Conservation (phyloP, 108 stramenopile genomes). For the Pseudonitzschia multistriata region DNA sequence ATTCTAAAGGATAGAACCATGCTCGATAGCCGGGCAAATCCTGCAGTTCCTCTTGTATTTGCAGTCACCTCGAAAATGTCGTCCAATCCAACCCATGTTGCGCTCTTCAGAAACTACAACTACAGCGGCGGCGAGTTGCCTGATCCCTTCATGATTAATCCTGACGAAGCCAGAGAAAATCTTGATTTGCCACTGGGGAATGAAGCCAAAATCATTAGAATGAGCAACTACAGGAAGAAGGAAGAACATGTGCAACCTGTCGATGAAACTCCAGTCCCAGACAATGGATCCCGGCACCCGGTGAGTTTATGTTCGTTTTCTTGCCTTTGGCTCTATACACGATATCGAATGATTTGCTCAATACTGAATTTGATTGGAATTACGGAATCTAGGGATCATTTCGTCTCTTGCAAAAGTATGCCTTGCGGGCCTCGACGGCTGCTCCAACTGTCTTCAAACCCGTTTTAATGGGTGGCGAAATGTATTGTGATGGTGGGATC, state of each 20-base stretch:
- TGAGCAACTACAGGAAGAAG: slow-evolving; percentile 18
- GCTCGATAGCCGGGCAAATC: slow-evolving; percentile 81
- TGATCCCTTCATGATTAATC: slow-evolving; percentile 71
- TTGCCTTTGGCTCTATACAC: not conserved
- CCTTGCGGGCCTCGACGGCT: slow-evolving; percentile 80
- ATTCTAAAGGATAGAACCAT: slow-evolving; percentile 69
- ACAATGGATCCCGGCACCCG: slow-evolving; percentile 66
- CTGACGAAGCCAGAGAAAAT: slow-evolving; percentile 58
- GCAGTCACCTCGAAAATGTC: slow-evolving; percentile 80
- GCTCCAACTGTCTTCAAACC: slow-evolving; percentile 90
- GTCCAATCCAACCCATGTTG: slow-evolving; percentile 70
- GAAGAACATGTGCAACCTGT: not conserved
- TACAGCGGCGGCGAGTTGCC: slow-evolving; percentile 75
- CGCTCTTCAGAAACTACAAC: slow-evolving; percentile 83
- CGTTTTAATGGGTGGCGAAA: slow-evolving; percentile 77
- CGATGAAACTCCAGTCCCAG: slow-evolving; percentile 8
- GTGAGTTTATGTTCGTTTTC: slow-evolving; percentile 15
- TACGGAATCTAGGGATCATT: slow-evolving; percentile 49
- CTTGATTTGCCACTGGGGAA: slow-evolving; percentile 54
- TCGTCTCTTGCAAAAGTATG: slow-evolving; percentile 77
- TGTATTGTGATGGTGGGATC: slow-evolving; percentile 86
- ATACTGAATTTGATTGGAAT: not conserved
- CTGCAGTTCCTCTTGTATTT: slow-evolving; percentile 56
- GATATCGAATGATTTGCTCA: not conserved
- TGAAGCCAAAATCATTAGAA: slow-evolving; percentile 38